phyloP scores from a whole-genome alignment of 2,329 filamentous ascomycete genomes.

The Hymenoscyphus repandus region DNA sequence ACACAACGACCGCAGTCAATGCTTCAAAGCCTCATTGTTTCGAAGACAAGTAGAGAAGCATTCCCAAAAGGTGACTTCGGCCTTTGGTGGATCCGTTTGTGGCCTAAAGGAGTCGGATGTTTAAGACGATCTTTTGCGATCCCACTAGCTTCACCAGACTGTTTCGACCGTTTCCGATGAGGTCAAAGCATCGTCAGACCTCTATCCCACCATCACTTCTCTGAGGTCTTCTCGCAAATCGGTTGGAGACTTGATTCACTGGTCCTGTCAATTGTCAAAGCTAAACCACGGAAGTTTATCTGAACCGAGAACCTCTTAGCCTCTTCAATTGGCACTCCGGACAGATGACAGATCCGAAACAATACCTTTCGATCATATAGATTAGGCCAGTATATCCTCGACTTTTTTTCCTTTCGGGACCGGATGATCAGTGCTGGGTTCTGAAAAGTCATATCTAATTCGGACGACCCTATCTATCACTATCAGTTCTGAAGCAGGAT shows the following conservation, averaged over 20 bases:
- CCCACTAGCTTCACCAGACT: conserved; percentile 27
- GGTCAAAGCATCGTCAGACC: conserved; percentile 32
- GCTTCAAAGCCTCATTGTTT: conserved; percentile 22
- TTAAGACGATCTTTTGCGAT: conserved; percentile 26
- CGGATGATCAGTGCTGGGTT: conserved; percentile 16
- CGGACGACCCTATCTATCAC: conserved; percentile 9
- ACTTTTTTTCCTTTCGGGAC: conserved; percentile 14
- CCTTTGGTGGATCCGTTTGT: conserved; percentile 21
- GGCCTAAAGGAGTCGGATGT: conserved; percentile 27
- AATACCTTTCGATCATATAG: conserved; percentile 21
- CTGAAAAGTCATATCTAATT: conserved; percentile 21
- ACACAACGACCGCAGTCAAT: conserved; percentile 18
- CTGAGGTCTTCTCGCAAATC: conserved; percentile 21
- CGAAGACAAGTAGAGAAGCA: conserved; percentile 17
- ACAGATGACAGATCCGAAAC: conserved; percentile 27
- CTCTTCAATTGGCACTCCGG: conserved; percentile 22
- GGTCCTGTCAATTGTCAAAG: conserved; percentile 26
- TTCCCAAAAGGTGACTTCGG: conserved; percentile 23
- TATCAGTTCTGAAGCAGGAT: conserved; percentile 8
- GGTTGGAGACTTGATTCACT: conserved; percentile 18
- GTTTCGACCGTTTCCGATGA: conserved; percentile 31
- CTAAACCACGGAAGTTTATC: conserved; percentile 25
- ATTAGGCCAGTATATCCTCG: conserved; percentile 23
- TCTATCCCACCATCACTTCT: conserved; percentile 25
- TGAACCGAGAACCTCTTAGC: conserved; percentile 19